Evolutionary conservation across 140 eudicot species (phyloP).

Genomic region (Flaveria floridana): DNA sequence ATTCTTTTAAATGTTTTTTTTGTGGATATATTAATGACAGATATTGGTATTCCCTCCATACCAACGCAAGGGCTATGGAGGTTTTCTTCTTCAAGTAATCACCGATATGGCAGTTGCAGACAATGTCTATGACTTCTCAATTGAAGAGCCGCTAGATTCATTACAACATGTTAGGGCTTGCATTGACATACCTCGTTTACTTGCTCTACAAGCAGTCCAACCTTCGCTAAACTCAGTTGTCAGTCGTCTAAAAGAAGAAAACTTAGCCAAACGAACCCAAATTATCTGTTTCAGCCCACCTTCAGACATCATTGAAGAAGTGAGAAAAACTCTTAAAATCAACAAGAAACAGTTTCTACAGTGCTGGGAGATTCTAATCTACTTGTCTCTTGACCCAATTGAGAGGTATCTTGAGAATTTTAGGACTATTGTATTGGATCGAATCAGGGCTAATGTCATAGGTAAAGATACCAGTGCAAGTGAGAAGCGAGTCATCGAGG

Average conservation of each 20-base stretch:
- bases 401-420: slow-evolving; percentile 70
- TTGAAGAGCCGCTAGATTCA: slow-evolving; percentile 87
- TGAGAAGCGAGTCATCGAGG: slow-evolving; percentile 65
- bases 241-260: slow-evolving; percentile 55
- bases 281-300: slow-evolving; percentile 53
- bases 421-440: slow-evolving; percentile 48
- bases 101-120: slow-evolving; percentile 56
- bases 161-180: slow-evolving; percentile 75
- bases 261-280: slow-evolving; percentile 57
- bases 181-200: slow-evolving; percentile 72
- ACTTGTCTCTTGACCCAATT: slow-evolving; percentile 56
- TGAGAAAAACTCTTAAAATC: slow-evolving; percentile 65
- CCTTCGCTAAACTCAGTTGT: slow-evolving; percentile 46
- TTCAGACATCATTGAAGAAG: slow-evolving; percentile 50
- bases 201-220: slow-evolving; percentile 50
- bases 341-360: slow-evolving; percentile 76
- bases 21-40: slow-evolving; percentile 38
- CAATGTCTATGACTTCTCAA: slow-evolving; percentile 60
- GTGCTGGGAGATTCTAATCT: slow-evolving; percentile 85
- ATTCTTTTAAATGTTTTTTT: neutral
- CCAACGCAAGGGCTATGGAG: slow-evolving; percentile 82
- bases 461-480: slow-evolving; percentile 70
- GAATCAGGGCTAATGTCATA: slow-evolving; percentile 59
- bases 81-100: slow-evolving; percentile 56
- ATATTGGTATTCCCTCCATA: slow-evolving; percentile 77